These are phyloP conservation scores for Naganishia sp. DNA, from an alignment of 1,284 basidiomycete species.

Conservation along the genomic window DNA sequence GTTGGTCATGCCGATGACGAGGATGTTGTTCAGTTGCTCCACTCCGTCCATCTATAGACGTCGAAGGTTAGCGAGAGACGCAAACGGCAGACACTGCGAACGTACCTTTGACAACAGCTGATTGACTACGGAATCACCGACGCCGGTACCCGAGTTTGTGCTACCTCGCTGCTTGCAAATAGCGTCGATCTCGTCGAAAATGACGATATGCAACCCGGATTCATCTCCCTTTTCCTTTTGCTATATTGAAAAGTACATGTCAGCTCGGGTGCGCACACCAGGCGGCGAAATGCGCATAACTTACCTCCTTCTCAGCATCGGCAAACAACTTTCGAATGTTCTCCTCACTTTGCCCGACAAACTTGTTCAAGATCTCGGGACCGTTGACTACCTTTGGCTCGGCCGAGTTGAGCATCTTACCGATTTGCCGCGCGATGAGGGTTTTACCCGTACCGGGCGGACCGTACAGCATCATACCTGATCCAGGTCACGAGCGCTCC, in stretches of 20 bases:
- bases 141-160: conserved; percentile 83
- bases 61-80: background rate
- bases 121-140: conserved; percentile 98
- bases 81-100: conserved; percentile 1
- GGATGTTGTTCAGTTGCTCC: conserved; percentile 97
- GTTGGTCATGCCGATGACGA: conserved; percentile 99
- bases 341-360: conserved; percentile 96
- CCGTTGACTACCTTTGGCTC: conserved; percentile 99
- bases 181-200: conserved; percentile 98
- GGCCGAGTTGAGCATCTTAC: conserved; percentile 97
- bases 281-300: conserved; percentile 36
- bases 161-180: conserved; percentile 98
- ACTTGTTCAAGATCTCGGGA: conserved; percentile 96
- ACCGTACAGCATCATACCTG: conserved; percentile 89
- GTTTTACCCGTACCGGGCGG: conserved; percentile 99
- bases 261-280: conserved; percentile 1
- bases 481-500: background rate
- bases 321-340: conserved; percentile 97
- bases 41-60: conserved; percentile 90
- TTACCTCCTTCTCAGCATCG: conserved; percentile 93
- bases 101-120: conserved; percentile 91
- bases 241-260: conserved; percentile 53
- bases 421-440: conserved; percentile 96
- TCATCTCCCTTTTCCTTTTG: conserved; percentile 99
- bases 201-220: conserved; percentile 97